Conservation (phyloP, 805 yeast genomes). For the Cyberlindnera amylophila region DNA sequence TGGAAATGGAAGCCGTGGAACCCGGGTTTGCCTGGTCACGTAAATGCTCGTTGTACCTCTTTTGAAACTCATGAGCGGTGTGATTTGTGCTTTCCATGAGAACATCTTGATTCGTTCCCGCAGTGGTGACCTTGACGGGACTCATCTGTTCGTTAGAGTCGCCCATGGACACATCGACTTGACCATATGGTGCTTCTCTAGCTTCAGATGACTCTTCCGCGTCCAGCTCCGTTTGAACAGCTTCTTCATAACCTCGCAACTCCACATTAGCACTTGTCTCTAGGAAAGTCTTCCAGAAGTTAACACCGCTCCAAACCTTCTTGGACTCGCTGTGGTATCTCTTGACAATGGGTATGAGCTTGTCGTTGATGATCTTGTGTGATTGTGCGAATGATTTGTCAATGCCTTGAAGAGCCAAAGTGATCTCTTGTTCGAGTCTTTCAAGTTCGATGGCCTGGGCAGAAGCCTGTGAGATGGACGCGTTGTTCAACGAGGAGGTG, state of each 20-base stretch:
- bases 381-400: constrained; percentile 70
- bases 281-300: constrained; percentile 75
- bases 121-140: constrained; percentile 24
- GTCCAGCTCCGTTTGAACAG: constrained; percentile 15
- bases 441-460: constrained; percentile 41
- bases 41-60: constrained; percentile 14
- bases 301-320: constrained; percentile 60
- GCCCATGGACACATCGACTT: constrained; percentile 4
- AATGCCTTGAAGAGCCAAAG: constrained; percentile 71
- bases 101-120: constrained; percentile 11
- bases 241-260: constrained; percentile 48
- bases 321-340: constrained; percentile 55
- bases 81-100: constrained; percentile 25
- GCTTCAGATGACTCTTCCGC: not conserved
- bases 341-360: constrained; percentile 63
- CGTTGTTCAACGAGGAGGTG: constrained; percentile 16
- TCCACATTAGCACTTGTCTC: constrained; percentile 72
- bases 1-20: not conserved
- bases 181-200: not conserved
- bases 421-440: constrained; percentile 73
- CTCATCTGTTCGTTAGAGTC: constrained; percentile 27
- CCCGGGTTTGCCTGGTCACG: not conserved
- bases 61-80: constrained; percentile 16
- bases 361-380: constrained; percentile 62
- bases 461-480: constrained; percentile 20